A percentile compares a stretch with the other conserved stretches of the same genome.
Evolutionary conservation across 805 yeast species (phyloP).

Genomic region (Suhomyces xylopsoci): DNA sequence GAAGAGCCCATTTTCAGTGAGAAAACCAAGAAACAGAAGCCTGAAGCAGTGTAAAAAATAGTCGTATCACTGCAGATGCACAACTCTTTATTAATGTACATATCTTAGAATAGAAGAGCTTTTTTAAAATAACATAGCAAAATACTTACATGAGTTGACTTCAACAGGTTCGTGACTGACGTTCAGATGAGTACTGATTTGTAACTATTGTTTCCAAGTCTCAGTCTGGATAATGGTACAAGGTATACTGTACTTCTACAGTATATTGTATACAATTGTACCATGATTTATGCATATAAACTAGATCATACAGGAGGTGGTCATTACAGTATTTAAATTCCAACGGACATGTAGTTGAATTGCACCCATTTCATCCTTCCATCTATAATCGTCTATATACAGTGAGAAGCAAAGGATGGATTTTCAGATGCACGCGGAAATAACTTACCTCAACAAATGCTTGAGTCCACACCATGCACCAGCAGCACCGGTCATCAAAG

Average conservation of each 20-base stretch:
- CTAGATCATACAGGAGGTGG: neutral
- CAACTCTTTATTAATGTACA: too few species aligned
- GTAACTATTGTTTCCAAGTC: too few species aligned
- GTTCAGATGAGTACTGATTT: too few species aligned
- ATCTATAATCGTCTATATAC: slow-evolving; percentile 5
- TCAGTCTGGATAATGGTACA: too few species aligned
- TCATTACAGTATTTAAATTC: neutral
- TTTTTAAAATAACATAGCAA: too few species aligned
- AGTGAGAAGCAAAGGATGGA: slow-evolving; percentile 3
- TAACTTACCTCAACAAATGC: slow-evolving; percentile 19
- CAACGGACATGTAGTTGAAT: neutral
- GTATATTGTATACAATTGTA: too few species aligned
- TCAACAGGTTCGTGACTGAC: too few species aligned
- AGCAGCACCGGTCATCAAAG: slow-evolving; percentile 82
- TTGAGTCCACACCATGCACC: slow-evolving; percentile 91
- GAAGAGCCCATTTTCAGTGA: slow-evolving; percentile 1
- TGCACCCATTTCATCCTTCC: slow-evolving; percentile 1
- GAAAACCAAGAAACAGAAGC: neutral
- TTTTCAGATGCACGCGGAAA: neutral
- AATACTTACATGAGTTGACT: too few species aligned
- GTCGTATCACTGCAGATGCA: too few species aligned
- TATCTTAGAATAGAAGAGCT: neutral
- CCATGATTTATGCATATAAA: neutral
- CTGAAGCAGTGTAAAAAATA: neutral
- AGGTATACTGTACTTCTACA: too few species aligned